phyloP scores from a whole-genome alignment of 2,329 filamentous ascomycete species.

The Xylaria sp. region DNA sequence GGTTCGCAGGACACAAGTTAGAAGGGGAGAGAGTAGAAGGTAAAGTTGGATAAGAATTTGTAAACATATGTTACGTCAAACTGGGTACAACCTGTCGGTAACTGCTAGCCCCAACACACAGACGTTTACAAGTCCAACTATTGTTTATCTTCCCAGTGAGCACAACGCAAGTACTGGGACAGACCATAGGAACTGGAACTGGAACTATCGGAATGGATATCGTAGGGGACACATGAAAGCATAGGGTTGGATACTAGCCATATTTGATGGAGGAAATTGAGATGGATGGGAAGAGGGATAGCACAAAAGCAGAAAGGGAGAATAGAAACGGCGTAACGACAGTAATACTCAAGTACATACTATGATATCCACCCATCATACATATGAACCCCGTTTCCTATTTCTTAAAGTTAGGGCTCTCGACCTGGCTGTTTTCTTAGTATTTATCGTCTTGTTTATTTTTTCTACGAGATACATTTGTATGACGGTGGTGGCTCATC shows the following conservation, averaged over 20 bases:
- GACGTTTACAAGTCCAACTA: not conserved
- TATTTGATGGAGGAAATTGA: not conserved
- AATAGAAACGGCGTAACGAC: not conserved
- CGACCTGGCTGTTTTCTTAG: not conserved
- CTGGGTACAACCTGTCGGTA: not conserved
- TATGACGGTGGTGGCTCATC: slow-evolving; percentile 19
- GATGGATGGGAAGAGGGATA: not conserved
- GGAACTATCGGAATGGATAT: not conserved
- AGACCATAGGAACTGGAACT: not conserved
- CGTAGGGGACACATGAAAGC: not conserved
- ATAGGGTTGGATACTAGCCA: not conserved
- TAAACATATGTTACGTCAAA: slow-evolving; percentile 6
- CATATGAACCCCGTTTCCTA: not conserved
- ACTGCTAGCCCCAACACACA: not conserved
- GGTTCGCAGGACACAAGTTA: slow-evolving; percentile 32
- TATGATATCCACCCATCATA: not conserved
- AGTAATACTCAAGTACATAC: not conserved
- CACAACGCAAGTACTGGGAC: slow-evolving; percentile 8
- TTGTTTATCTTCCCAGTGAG: not conserved
- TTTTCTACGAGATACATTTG: too few relatives aligned
- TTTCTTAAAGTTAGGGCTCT: not conserved
- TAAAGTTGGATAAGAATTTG: slow-evolving; percentile 1
- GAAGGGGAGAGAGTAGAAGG: not conserved
- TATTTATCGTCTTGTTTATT: not conserved
- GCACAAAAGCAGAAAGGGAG: not conserved